Evolutionary conservation across 441 rosid genomes (phyloP), one percentile per base, ranked within the genome.

Genomic region (Gossypium davidsonii): DNA sequence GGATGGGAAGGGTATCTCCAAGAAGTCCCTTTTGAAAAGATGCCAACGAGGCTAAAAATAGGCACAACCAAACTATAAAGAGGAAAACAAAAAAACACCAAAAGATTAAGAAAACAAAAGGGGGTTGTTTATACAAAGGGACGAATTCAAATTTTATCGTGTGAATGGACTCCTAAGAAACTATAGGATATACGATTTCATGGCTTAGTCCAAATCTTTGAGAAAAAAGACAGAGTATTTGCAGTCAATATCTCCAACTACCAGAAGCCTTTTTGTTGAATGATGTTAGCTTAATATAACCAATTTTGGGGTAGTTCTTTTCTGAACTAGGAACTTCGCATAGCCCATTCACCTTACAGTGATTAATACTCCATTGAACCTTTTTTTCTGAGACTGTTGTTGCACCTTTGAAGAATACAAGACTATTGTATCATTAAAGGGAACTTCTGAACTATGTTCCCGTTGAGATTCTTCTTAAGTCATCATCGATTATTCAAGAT

Each of bases 241-340:
- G 65, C 17, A 77, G 42, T 6, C 44, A 31, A 44, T 9, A 73
- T 23, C 28, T 56, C 31, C 5, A 77, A 80, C 80, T 76, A 92
- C 98, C 87, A 66, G 98, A 87, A 79, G 98, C 87, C 82, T 92
- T 89, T 88, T 88, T 91, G 78, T 89, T 92, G 82, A 92, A 94
- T 28, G 94, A 62, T 71, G 92, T 80, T 51, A 94, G 82, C 85
- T 94, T 94, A 72, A 91, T 94, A 82, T 94, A 94, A 26, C 98
- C 97, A 75, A 94, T 91, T 79, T 76, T 87, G 9, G 88, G 88
- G 21, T 21, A 82, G 75, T 84, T 86, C 82, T 81, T 86, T 72
- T 86, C 93, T 0, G 89, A 83, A 70, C 90, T 87, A 78, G 91
- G 90, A 63, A 92, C 65, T 78, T 86, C 83, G 39, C 98, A 94